Evolutionary conservation across 2,329 filamentous ascomycete genomes (phyloP).

Genomic region (Phaeosphaeria sp.): DNA sequence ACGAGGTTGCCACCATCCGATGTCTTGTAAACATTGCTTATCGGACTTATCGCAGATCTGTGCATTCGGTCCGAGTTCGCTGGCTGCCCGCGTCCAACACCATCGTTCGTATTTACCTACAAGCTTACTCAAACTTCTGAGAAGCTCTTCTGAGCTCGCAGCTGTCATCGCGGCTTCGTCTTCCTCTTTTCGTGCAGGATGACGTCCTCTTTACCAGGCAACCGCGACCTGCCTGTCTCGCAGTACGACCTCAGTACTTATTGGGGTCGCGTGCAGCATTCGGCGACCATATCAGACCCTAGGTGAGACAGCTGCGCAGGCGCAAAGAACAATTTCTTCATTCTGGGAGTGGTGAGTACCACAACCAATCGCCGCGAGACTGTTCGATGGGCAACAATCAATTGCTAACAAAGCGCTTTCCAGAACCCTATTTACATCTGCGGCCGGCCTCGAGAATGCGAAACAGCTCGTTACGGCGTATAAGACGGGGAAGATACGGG

Average conservation of each 20-base stretch:
- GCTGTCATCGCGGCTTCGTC: not conserved
- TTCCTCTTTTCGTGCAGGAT: slow-evolving; percentile 45
- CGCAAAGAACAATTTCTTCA: slow-evolving; percentile 15
- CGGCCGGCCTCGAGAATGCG: slow-evolving; percentile 80
- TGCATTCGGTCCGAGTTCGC: slow-evolving; percentile 13
- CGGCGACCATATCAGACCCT: slow-evolving; percentile 88
- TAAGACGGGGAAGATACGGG: slow-evolving; percentile 79
- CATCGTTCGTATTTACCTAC: slow-evolving; percentile 14
- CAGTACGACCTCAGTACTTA: slow-evolving; percentile 94
- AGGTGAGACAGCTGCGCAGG: slow-evolving; percentile 69
- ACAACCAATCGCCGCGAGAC: slow-evolving; percentile 32
- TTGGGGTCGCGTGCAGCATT: slow-evolving; percentile 91
- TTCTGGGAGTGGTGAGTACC: slow-evolving; percentile 48
- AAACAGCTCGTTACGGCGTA: slow-evolving; percentile 83
- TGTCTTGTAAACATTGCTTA: too few relatives aligned
- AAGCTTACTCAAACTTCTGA: not conserved
- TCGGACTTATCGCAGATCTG: slow-evolving; percentile 8
- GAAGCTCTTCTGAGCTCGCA: slow-evolving; percentile 6
- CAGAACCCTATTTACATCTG: slow-evolving; percentile 86
- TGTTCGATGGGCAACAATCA: not conserved
- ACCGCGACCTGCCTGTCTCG: slow-evolving; percentile 85
- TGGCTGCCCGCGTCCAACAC: slow-evolving; percentile 27
- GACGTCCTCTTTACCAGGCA: slow-evolving; percentile 69
- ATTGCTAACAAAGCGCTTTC: slow-evolving; percentile 22
- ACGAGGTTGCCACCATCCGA: too few relatives aligned